Conservation (phyloP, 2,329 filamentous ascomycete species). For the Ophiostoma sp. region DNA sequence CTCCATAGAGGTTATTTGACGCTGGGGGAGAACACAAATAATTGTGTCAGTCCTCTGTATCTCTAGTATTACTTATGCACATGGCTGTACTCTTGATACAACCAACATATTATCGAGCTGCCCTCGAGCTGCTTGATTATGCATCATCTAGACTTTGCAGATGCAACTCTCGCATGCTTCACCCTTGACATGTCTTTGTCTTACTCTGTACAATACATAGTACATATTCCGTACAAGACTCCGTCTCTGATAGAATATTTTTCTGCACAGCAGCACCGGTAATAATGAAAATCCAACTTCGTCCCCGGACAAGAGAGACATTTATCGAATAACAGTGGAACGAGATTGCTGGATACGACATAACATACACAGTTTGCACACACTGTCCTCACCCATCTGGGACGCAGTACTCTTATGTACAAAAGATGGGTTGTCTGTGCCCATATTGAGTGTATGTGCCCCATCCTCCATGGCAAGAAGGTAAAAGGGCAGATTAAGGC, state of each 20-base stretch:
- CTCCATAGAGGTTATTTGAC: neutral
- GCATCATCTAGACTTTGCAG: no score
- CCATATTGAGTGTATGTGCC: conserved; percentile 1
- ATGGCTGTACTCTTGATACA: neutral
- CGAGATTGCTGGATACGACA: neutral
- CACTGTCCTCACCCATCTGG: neutral
- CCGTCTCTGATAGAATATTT: no score
- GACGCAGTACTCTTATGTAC: neutral
- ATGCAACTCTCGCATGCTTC: neutral
- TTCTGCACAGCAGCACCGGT: neutral
- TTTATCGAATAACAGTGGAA: conserved; percentile 9
- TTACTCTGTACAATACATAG: no score
- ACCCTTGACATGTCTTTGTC: neutral
- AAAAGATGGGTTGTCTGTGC: conserved; percentile 4
- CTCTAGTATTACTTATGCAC: neutral
- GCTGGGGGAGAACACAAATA: no score
- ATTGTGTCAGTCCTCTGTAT: no score
- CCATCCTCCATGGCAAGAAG: conserved; percentile 6
- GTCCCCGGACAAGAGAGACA: neutral
- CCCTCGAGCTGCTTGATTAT: neutral
- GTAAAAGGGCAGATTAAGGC: neutral
- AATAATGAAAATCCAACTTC: neutral
- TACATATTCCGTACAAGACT: no score
- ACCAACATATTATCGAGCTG: neutral
- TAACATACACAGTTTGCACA: neutral